Evolutionary conservation across 805 yeast genomes (phyloP).

Genomic region (Saccharomyces mikatae): DNA sequence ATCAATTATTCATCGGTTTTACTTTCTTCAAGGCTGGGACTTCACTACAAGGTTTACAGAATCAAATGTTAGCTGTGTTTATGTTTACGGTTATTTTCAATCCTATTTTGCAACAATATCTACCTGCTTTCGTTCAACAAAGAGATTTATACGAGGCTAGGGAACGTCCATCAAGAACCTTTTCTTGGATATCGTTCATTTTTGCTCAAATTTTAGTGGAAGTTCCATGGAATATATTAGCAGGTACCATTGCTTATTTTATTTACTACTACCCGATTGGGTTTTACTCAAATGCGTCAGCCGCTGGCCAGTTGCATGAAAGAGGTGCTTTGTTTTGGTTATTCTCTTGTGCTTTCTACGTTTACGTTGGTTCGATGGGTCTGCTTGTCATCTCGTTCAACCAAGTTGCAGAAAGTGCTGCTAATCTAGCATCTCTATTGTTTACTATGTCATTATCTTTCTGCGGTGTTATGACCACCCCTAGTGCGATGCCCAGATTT

Average conservation of each 20-base stretch:
- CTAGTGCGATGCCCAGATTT: constrained; percentile 57
- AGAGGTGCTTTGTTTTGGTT: constrained; percentile 54
- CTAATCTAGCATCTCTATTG: constrained; percentile 47
- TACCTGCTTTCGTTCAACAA: constrained; percentile 54
- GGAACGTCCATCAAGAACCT: constrained; percentile 67
- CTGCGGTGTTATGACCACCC: constrained; percentile 72
- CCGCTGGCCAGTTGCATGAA: constrained; percentile 38
- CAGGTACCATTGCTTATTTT: constrained; percentile 55
- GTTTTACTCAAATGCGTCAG: constrained; percentile 53
- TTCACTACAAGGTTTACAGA: constrained; percentile 65
- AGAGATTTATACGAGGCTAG: constrained; percentile 65
- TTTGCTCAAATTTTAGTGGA: constrained; percentile 58
- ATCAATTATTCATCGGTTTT: constrained; percentile 66
- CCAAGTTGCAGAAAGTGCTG: constrained; percentile 55
- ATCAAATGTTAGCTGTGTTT: constrained; percentile 71
- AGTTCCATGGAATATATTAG: constrained; percentile 52
- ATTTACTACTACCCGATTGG: constrained; percentile 70
- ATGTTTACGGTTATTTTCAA: constrained; percentile 52
- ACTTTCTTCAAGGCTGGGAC: constrained; percentile 61
- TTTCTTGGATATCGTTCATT: constrained; percentile 58
- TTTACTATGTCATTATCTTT: constrained; percentile 60
- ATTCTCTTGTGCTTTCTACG: constrained; percentile 38
- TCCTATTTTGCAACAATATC: constrained; percentile 53
- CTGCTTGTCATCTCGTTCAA: constrained; percentile 51
- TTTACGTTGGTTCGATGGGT: constrained; percentile 52